phyloP scores from a whole-genome alignment of 495 filamentous ascomycete genomes.

The Platismatia glauca region DNA sequence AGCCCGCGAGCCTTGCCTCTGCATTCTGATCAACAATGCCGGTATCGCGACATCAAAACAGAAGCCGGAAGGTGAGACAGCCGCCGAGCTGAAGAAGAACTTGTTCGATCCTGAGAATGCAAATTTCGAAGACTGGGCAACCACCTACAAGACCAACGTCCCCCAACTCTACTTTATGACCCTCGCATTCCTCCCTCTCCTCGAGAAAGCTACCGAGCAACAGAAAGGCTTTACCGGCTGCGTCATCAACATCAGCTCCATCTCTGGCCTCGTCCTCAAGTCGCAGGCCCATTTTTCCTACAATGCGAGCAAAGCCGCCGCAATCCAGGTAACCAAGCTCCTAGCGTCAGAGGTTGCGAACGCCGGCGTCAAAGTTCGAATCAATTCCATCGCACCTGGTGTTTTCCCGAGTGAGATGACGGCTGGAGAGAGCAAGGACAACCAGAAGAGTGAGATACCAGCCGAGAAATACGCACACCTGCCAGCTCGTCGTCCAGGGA shows the following conservation, averaged over 20 bases:
- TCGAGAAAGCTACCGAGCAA: constrained; percentile 37
- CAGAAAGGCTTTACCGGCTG: constrained; percentile 44
- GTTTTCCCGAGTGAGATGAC: constrained; percentile 34
- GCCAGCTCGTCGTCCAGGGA: constrained; percentile 52
- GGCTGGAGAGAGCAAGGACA: constrained; percentile 40
- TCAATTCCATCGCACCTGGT: constrained; percentile 48
- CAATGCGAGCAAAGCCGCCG: constrained; percentile 44
- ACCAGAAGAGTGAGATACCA: constrained; percentile 56
- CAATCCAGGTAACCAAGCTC: constrained; percentile 47
- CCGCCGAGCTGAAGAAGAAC: constrained; percentile 43
- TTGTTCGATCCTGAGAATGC: constrained; percentile 44
- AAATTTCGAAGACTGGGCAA: constrained; percentile 39
- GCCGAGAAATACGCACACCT: constrained; percentile 52
- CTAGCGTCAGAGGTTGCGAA: constrained; percentile 41
- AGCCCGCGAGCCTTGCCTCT: constrained; percentile 37
- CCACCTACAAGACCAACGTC: constrained; percentile 41
- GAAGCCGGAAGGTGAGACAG: constrained; percentile 30
- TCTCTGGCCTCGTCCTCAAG: constrained; percentile 41
- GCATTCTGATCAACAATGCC: constrained; percentile 50
- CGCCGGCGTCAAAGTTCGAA: constrained; percentile 35
- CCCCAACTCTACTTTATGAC: constrained; percentile 41
- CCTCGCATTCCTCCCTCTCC: constrained; percentile 34
- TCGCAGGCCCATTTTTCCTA: constrained; percentile 47
- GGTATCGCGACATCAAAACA: constrained; percentile 36
- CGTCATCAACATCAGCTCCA: constrained; percentile 53